These are phyloP conservation scores for Iberis pinnata DNA, from an alignment of 345 rosid genomes.

Conservation along the genomic window DNA sequence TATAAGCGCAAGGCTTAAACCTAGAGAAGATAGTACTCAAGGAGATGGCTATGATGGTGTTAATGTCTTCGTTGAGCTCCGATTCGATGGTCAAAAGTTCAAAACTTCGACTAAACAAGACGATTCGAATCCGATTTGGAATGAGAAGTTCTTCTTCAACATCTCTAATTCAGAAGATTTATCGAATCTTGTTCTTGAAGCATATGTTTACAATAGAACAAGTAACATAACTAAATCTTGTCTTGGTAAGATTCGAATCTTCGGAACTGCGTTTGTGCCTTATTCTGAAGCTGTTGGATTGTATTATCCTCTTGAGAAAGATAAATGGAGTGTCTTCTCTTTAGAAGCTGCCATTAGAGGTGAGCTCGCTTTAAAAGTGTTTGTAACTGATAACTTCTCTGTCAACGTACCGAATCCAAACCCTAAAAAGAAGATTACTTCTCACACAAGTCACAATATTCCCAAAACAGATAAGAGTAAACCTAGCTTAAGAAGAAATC, in stretches of 20 bases:
- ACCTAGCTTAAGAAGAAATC: too few relatives aligned
- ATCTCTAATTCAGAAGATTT: slow-evolving; percentile 58
- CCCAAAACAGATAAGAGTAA: slow-evolving; percentile 9
- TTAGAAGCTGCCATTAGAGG: slow-evolving; percentile 39
- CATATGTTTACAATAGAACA: slow-evolving; percentile 43
- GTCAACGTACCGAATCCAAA: slow-evolving; percentile 41
- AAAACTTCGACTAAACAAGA: slow-evolving; percentile 58
- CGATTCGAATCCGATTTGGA: slow-evolving; percentile 76
- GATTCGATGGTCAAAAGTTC: slow-evolving; percentile 65
- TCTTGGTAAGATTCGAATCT: slow-evolving; percentile 66
- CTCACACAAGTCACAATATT: slow-evolving; percentile 17
- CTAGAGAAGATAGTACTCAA: slow-evolving; percentile 41
- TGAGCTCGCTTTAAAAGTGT: slow-evolving; percentile 73
- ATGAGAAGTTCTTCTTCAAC: slow-evolving; percentile 76
- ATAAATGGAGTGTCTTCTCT: slow-evolving; percentile 40
- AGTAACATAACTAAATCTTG: slow-evolving; percentile 39
- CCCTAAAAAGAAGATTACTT: slow-evolving; percentile 43
- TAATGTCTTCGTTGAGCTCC: slow-evolving; percentile 67
- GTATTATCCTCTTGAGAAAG: slow-evolving; percentile 84
- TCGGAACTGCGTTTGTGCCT: slow-evolving; percentile 71
- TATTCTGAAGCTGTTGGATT: slow-evolving; percentile 64
- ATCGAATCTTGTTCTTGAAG: slow-evolving; percentile 53
- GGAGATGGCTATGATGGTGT: slow-evolving; percentile 39
- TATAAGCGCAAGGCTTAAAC: slow-evolving; percentile 60
- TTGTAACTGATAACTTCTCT: slow-evolving; percentile 54